These are phyloP conservation scores for Petunia axillaris DNA, from an alignment of 257 asterid genomes.

Conservation along the genomic window DNA sequence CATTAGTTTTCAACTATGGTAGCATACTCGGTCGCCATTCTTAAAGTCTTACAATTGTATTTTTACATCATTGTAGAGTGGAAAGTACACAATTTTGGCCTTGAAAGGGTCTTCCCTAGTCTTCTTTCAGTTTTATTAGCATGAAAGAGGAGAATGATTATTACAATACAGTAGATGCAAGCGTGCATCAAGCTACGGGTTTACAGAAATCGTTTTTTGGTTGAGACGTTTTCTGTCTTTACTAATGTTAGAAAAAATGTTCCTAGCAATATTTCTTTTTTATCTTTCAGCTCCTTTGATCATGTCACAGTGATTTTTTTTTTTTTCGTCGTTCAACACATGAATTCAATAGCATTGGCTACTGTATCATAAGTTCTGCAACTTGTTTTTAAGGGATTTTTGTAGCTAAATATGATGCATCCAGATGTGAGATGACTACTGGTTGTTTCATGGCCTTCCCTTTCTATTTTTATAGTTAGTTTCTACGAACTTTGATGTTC, in stretches of 20 bases:
- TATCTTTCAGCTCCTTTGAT: neutral
- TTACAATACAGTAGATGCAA: slow-evolving; percentile 28
- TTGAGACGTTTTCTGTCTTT: slow-evolving; percentile 29
- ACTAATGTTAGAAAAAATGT: slow-evolving; percentile 35
- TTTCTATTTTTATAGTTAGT: neutral
- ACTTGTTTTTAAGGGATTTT: neutral
- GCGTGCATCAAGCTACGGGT: slow-evolving; percentile 37
- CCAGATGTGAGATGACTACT: neutral
- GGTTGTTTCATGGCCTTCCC: neutral
- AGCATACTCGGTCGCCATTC: neutral
- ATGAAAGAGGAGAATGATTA: slow-evolving; percentile 29
- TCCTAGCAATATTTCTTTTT: neutral
- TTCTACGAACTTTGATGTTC: neutral
- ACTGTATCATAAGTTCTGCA: neutral
- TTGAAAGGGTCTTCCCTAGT: neutral
- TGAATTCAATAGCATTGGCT: neutral
- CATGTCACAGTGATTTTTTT: neutral
- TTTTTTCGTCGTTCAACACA: neutral
- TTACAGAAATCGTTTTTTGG: slow-evolving; percentile 32
- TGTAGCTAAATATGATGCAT: neutral
- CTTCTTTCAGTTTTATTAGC: slow-evolving; percentile 23
- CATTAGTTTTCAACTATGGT: neutral
- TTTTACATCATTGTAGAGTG: slow-evolving; percentile 25
- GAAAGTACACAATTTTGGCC: slow-evolving; percentile 24
- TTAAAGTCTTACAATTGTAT: neutral